Percentiles rank a stretch among this genome's conserved stretches.
phyloP scores from a whole-genome alignment of 1,284 basidiomycete genomes.

The Microbotryum violaceum region DNA sequence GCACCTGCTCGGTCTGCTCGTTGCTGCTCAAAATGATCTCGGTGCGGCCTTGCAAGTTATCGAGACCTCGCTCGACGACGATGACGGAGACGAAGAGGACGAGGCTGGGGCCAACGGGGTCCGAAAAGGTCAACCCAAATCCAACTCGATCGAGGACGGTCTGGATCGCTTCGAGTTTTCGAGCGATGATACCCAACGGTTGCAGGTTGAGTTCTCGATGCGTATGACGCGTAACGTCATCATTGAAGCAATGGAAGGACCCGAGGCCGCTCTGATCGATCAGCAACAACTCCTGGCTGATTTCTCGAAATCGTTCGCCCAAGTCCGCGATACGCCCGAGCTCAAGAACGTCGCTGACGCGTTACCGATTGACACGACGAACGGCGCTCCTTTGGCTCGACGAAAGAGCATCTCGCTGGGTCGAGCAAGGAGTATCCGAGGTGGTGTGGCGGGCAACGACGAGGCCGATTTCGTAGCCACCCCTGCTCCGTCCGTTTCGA shows the following conservation, averaged over 20 bases:
- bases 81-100: slow-evolving; percentile 15
- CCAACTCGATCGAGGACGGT: not conserved
- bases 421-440: not conserved
- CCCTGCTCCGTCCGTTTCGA: slow-evolving; percentile 14
- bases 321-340: slow-evolving; percentile 4
- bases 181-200: slow-evolving; percentile 56
- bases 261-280: slow-evolving; percentile 70
- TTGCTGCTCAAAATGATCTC: slow-evolving; percentile 76
- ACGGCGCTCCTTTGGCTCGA: not conserved
- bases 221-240: slow-evolving; percentile 79
- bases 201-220: slow-evolving; percentile 74
- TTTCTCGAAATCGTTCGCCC: slow-evolving; percentile 46
- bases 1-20: slow-evolving; percentile 81
- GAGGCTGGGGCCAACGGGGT: slow-evolving; percentile 15
- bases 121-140: not conserved
- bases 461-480: slow-evolving; percentile 45
- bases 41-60: slow-evolving; percentile 65
- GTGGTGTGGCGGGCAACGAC: slow-evolving; percentile 26
- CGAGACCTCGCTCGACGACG: slow-evolving; percentile 57
- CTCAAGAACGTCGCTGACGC: not conserved
- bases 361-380: not conserved
- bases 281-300: slow-evolving; percentile 83
- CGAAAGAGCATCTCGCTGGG: slow-evolving; percentile 2
- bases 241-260: slow-evolving; percentile 74
- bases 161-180: slow-evolving; percentile 46